Conservation (phyloP, 2,329 filamentous ascomycete genomes). For the Raffaelea deltoideospora region DNA sequence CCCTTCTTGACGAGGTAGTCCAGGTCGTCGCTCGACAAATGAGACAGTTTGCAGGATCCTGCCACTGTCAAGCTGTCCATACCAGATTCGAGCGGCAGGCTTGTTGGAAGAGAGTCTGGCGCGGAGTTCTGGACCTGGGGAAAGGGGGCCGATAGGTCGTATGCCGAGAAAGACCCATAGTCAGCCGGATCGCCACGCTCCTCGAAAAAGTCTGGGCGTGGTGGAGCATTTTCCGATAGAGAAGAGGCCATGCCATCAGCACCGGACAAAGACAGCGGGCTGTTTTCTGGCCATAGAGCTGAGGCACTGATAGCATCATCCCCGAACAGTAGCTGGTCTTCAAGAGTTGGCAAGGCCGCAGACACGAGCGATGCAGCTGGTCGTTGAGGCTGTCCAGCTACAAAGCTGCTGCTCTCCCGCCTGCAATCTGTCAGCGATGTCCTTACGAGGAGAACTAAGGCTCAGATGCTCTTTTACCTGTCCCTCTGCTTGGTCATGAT, state of each 20-base stretch:
- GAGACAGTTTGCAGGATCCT: background rate
- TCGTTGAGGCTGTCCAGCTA: background rate
- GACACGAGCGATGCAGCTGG: background rate
- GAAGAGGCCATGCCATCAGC: background rate
- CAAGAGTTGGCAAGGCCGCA: background rate
- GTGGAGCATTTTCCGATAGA: background rate
- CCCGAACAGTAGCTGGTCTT: background rate
- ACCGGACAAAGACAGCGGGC: background rate
- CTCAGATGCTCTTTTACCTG: background rate
- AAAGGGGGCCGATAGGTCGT: background rate
- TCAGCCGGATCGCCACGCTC: background rate
- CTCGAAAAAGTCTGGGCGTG: background rate
- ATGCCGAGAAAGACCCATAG: background rate
- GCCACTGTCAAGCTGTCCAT: background rate
- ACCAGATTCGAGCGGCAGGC: background rate
- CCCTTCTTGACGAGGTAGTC: conserved; percentile 1
- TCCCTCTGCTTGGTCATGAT: conserved; percentile 1
- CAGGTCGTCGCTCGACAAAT: background rate
- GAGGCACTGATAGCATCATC: background rate
- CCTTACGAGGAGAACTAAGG: background rate
- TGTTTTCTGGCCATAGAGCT: background rate
- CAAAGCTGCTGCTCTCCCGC: too few relatives aligned
- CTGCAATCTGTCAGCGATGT: background rate
- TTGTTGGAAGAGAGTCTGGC: background rate
- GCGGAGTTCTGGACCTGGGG: background rate